Evolutionary conservation across 129 eudicot species (phyloP).

Genomic region (Smallanthus sonchifolius): DNA sequence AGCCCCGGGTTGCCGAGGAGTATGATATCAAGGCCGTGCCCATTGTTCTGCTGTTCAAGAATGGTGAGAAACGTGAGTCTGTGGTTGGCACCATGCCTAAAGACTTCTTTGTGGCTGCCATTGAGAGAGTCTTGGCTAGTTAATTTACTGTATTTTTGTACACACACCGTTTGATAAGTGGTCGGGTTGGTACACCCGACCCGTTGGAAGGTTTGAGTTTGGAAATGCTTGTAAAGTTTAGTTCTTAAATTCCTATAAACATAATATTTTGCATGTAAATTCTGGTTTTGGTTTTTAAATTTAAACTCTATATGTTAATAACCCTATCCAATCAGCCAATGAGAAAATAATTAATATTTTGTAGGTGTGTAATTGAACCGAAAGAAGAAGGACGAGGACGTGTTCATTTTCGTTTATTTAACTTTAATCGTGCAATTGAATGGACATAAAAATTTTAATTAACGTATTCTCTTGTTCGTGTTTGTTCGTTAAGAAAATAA

Average conservation of each 20-base stretch:
- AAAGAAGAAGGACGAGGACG: too few relatives aligned
- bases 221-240: background rate
- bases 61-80: conserved; percentile 60
- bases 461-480: too few relatives aligned
- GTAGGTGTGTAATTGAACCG: too few relatives aligned
- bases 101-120: conserved; percentile 82
- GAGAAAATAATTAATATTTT: too few relatives aligned
- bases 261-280: background rate
- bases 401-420: too few relatives aligned
- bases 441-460: too few relatives aligned
- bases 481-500: too few relatives aligned
- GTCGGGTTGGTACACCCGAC: background rate
- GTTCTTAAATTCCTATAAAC: background rate
- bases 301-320: too few relatives aligned
- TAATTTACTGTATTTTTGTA: background rate
- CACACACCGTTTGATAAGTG: background rate
- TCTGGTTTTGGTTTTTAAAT: too few relatives aligned
- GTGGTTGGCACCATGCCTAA: conserved; percentile 91
- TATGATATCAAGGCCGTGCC: conserved; percentile 89
- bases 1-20: conserved; percentile 46
- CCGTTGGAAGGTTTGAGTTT: background rate
- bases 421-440: too few relatives aligned
- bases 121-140: conserved; percentile 48
- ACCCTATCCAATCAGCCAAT: too few relatives aligned
- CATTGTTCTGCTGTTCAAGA: conserved; percentile 72